phyloP scores from a whole-genome alignment of 1,284 basidiomycete species.

The Cryptococcus sp. region DNA sequence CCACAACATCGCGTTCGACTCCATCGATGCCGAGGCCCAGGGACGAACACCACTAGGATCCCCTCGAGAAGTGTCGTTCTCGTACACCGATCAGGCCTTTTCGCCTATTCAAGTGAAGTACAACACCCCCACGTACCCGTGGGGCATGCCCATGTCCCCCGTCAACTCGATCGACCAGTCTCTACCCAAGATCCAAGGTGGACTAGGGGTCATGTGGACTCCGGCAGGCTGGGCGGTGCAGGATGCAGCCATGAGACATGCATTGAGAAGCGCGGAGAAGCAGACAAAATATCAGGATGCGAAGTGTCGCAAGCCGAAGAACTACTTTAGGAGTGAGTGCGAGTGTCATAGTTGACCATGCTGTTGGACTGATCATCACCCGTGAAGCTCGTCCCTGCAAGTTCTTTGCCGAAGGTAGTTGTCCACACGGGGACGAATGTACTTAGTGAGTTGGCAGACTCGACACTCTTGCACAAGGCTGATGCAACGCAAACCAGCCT shows the following conservation, averaged over 20 bases:
- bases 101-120: not conserved
- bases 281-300: slow-evolving; percentile 18
- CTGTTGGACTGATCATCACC: not conserved
- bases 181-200: slow-evolving; percentile 23
- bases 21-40: not conserved
- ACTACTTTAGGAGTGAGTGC: slow-evolving; percentile 44
- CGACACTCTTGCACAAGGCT: no score
- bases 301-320: slow-evolving; percentile 25
- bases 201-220: slow-evolving; percentile 43
- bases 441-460: slow-evolving; percentile 42
- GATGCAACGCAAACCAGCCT: slow-evolving; percentile 15
- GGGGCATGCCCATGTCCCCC: slow-evolving; percentile 47
- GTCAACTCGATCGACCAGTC: slow-evolving; percentile 10
- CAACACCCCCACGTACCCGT: slow-evolving; percentile 31
- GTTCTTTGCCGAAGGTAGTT: slow-evolving; percentile 45
- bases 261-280: slow-evolving; percentile 27
- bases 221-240: slow-evolving; percentile 47
- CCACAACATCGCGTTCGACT: slow-evolving; percentile 7
- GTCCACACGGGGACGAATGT: slow-evolving; percentile 48
- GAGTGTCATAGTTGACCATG: not conserved
- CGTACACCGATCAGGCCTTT: not conserved
- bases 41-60: not conserved
- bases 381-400: slow-evolving; percentile 40
- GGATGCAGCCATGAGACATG: slow-evolving; percentile 41
- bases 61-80: not conserved